Base-by-base conservation (phyloP, 768 basidiomycete species). In the Mycena albidolilacea region DNA sequence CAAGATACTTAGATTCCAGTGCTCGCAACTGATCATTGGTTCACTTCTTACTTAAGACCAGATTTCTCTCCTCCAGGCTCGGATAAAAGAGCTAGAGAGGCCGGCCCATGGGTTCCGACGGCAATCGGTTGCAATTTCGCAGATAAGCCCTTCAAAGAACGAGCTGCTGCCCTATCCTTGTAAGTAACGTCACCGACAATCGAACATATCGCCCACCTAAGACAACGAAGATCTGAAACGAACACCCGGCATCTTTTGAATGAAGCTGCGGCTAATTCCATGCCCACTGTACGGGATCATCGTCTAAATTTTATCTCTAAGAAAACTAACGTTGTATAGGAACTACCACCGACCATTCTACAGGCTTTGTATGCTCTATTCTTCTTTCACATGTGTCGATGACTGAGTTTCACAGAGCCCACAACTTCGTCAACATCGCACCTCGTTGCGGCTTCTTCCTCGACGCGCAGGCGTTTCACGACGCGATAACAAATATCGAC, bases 371-470 rank as follows among this genome's bases (percentile, higher is more conserved):
- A 57, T 30, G 30, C 30, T 30, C 30, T 30, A 2, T 30, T 30
- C 2, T 30, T 30, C 75, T 7, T 81, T n/a, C 8, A 9, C 8
- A 2, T 44, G 11, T 35, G 7, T 9, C 3, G 12, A 21, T 12
- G 1, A 14, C 21, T 21, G 37, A 10, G 9, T 5, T 57, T 30
- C 14, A 67, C 48, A 76, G 75, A 12, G 69, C 69, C 9, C 71
- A 76, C 35, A 72, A 72, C 11, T 83, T 90, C 72, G 71, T 85
- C 3, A 83, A 82, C 41, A 79, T 86, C 43, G 80, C 83, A 0
- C 77, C 82, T 38, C 82, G 84, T 48, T 76, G 88, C 46, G 86
- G 86, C 0, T 83, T 89, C 64, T 90, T 89, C 77, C 82, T 90
- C 66, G 76, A 87, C 71, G 59, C 80, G 6, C 77, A 79, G 10